Base-by-base conservation (phyloP, 192 early-diverging fungal genomes). In the Coemansia sp. region DNA sequence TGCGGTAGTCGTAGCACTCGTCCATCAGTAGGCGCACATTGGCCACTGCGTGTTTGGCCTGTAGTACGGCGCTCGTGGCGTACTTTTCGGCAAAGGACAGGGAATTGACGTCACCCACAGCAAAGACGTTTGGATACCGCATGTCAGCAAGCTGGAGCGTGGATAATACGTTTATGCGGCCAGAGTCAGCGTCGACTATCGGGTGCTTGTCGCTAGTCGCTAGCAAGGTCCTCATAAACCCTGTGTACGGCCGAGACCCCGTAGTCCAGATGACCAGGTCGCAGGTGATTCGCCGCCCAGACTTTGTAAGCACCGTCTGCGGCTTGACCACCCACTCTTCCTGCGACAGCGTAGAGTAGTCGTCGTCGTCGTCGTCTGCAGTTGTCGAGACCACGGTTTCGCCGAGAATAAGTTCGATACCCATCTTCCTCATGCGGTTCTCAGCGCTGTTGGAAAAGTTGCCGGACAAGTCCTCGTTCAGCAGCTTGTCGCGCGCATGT, bases 181-280 rank as follows among this genome's bases (percentile, higher is more conserved):
- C 61, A 1, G 67, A 62, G 1, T 65, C 65, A 0, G 54, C n/a
- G 42, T 85, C 68, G 1, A 82, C 63, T 7, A 84, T 56, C 14
- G 74, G 71, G 0, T n/a, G 21, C 1, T 64, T 57, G 14, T 68
- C 53, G 53, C 57, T 68, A 1, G 72, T 60, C 1, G 56, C 42
- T 2, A 50, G 17, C 18, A 86, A 65, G 1, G 83, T 73, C 7
- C 64, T 73, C 34, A 86, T 72, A 64, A 73, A 86, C 9, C 67
- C 70, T 14, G 84, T 83, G 41, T 81, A 60, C 15, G 83, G 74
- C 10, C 60, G 46, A 44, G 64, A 77, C 0, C 84, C 83, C 19
- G 81, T 74, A 12, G 81, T 68, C 56, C 74, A 71, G 29, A 84
- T 82, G 21, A 82, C 76, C 38, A 91, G 62, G 26, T 91, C 86